Base-by-base conservation (phyloP, 2,329 filamentous ascomycete genomes). In the Penicillium sp. region DNA sequence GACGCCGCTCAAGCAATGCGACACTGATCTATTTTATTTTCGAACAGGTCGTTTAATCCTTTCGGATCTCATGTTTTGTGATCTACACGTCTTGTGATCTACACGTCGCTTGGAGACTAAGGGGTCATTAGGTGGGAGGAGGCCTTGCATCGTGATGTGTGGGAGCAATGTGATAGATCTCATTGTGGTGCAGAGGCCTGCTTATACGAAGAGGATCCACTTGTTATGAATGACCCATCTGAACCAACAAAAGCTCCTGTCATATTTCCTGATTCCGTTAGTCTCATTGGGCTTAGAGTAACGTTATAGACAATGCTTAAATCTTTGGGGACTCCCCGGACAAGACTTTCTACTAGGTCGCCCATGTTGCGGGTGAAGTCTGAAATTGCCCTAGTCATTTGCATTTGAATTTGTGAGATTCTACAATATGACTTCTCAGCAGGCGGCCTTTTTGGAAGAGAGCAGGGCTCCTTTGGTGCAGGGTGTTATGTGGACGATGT, bases 401-500 rank as follows among this genome's bases (percentile, higher is more conserved):
- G 22, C 24, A 7, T 31, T 29, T 24, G 24, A 6, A 24, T 31
- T 7, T n/a, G 19, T 22, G 35, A 21, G 7, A 22, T 35, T 31
- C 21, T 44, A 19, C 41, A 47, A 47, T 6, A 44, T 53, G 50
- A 6, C 14, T 22, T 43, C 35, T 7, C 39, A 46, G 16, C 10
- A 51, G 14, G 21, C 21, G 14, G 48, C 45, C 27, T 55, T 56
- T 26, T 22, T 48, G 5, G 22, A 52, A 6, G 55, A 51, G 44
- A 60, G 53, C 39, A 51, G 58, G 44, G 60, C 49, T 26, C 48
- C 55, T n/a, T 49, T 48, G 8, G 43, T 63, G 16, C 37, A 56
- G 37, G 61, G 53, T n/a, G 61, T 62, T 44, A 62, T 63, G 54
- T 62, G 57, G 60, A 49, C 52, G 29, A 62, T 63, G 61, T 46